These are phyloP conservation scores for Nakazawaea wyomingensis DNA, from an alignment of 805 yeast species.

Conservation along the genomic window DNA sequence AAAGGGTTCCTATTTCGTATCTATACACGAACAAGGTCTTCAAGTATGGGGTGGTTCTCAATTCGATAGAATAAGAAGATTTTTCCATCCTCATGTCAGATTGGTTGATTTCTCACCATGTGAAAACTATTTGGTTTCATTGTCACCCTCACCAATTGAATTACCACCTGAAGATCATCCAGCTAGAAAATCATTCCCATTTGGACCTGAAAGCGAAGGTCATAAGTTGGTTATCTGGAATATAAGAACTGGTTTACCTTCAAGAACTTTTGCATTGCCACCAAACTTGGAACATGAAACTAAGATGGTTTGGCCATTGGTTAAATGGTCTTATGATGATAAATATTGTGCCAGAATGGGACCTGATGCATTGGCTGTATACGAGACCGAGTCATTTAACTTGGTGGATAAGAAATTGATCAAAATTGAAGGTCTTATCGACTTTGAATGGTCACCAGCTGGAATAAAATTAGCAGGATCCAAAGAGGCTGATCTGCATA, in stretches of 20 bases:
- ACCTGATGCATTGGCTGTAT: slow-evolving; percentile 87
- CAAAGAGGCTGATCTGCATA: slow-evolving; percentile 47
- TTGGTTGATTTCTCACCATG: slow-evolving; percentile 88
- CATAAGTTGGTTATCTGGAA: slow-evolving; percentile 95
- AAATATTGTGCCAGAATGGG: slow-evolving; percentile 92
- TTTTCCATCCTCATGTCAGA: slow-evolving; percentile 84
- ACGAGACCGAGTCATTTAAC: slow-evolving; percentile 73
- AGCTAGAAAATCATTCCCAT: slow-evolving; percentile 68
- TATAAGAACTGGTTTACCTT: slow-evolving; percentile 72
- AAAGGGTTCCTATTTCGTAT: slow-evolving; percentile 80
- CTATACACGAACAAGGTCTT: slow-evolving; percentile 91
- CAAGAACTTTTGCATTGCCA: slow-evolving; percentile 87
- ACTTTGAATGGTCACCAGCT: slow-evolving; percentile 94
- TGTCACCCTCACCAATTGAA: slow-evolving; percentile 78
- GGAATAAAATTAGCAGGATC: slow-evolving; percentile 63
- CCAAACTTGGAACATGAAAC: slow-evolving; percentile 61
- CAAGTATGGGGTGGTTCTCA: slow-evolving; percentile 93
- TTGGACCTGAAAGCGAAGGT: slow-evolving; percentile 83
- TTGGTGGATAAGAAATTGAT: slow-evolving; percentile 82
- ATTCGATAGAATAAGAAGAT: slow-evolving; percentile 69
- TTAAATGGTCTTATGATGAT: slow-evolving; percentile 93
- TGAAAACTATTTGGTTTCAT: slow-evolving; percentile 85
- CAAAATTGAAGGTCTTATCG: slow-evolving; percentile 78
- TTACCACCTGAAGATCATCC: slow-evolving; percentile 63
- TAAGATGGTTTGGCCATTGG: slow-evolving; percentile 88